Percentiles rank a stretch among this genome's conserved stretches.
Evolutionary conservation across 2,329 filamentous ascomycete genomes (phyloP).

Genomic region (Onygenales sp.): DNA sequence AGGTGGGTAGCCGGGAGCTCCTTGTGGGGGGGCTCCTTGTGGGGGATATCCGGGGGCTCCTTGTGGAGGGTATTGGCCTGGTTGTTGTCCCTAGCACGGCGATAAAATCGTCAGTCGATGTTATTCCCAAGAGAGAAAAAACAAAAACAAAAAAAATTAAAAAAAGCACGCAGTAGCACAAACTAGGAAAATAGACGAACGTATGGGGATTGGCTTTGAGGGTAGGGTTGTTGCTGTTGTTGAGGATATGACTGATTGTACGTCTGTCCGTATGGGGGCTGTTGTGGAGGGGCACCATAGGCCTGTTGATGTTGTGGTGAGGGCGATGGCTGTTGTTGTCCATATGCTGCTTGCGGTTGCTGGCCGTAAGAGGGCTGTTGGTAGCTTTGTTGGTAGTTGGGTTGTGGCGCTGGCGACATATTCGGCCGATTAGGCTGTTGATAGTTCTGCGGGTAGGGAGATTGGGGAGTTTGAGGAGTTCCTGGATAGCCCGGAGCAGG

Average conservation of each 20-base stretch:
- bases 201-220: constrained; percentile 9
- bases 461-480: constrained; percentile 12
- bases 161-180: not conserved
- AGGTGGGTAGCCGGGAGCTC: constrained; percentile 17
- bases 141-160: constrained; percentile 1
- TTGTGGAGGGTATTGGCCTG: constrained; percentile 21
- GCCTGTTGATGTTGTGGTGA: constrained; percentile 26
- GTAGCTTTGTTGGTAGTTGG: constrained; percentile 18
- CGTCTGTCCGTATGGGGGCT: constrained; percentile 22
- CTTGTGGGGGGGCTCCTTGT: constrained; percentile 26
- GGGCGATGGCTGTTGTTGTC: constrained; percentile 17
- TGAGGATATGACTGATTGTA: constrained; percentile 25
- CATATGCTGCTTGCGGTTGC: constrained; percentile 29
- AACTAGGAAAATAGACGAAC: constrained; percentile 13
- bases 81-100: constrained; percentile 9
- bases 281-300: constrained; percentile 22
- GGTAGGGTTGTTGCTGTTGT: constrained; percentile 21
- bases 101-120: constrained; percentile 1
- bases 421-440: constrained; percentile 27
- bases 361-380: constrained; percentile 30
- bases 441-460: constrained; percentile 23
- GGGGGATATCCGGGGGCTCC: constrained; percentile 24
- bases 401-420: constrained; percentile 9
- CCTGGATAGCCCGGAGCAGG: constrained; percentile 12
- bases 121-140: not conserved